Evolutionary conservation across 2,329 filamentous ascomycete species (phyloP).

Genomic region (Fusarium bactridioides): DNA sequence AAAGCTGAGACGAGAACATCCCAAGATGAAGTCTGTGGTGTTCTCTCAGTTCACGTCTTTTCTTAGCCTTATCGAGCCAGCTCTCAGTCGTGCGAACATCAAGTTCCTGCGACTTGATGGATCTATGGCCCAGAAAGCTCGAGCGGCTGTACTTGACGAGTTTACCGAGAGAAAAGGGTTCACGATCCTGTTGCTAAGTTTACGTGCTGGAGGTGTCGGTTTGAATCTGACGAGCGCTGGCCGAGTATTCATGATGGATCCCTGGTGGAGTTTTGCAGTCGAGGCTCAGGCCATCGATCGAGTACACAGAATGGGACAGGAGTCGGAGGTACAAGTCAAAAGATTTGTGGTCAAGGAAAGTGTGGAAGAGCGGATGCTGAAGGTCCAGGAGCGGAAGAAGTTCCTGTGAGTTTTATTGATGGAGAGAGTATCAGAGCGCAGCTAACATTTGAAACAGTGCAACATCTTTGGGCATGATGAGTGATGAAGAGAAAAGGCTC

Average conservation of each 20-base stretch:
- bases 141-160: constrained; percentile 77
- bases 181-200: constrained; percentile 79
- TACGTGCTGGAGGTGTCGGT: constrained; percentile 91
- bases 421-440: not conserved
- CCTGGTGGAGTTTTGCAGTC: constrained; percentile 98
- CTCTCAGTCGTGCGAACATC: constrained; percentile 76
- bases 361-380: constrained; percentile 94
- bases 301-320: constrained; percentile 96
- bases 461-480: constrained; percentile 94
- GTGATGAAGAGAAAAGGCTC: constrained; percentile 88
- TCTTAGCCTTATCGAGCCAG: constrained; percentile 86
- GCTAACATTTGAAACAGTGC: constrained; percentile 64
- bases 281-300: constrained; percentile 98
- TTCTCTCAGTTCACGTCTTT: constrained; percentile 99
- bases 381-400: constrained; percentile 94
- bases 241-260: constrained; percentile 98
- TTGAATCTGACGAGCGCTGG: constrained; percentile 90
- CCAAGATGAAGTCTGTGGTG: constrained; percentile 83
- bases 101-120: constrained; percentile 89
- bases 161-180: constrained; percentile 71
- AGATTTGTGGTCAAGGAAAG: constrained; percentile 90
- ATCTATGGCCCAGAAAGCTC: constrained; percentile 84
- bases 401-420: constrained; percentile 74
- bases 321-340: constrained; percentile 82
- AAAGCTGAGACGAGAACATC: constrained; percentile 69